These are phyloP conservation scores for Boletus sp. DNA, from an alignment of 768 basidiomycete genomes.

Conservation along the genomic window DNA sequence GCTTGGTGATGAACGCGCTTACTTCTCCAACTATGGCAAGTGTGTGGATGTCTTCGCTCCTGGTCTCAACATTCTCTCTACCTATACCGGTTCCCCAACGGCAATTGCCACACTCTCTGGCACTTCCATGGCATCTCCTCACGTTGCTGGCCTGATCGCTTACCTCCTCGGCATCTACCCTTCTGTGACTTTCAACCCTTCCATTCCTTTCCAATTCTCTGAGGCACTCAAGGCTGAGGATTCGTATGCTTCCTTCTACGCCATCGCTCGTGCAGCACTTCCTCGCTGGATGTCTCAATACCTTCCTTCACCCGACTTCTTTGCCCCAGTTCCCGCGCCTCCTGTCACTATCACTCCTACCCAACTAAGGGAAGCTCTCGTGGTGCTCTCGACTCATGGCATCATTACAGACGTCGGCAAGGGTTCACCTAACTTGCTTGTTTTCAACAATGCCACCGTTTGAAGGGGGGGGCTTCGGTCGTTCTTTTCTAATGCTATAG, in stretches of 20 bases:
- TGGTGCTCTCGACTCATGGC: conserved; percentile 53
- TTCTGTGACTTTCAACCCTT: conserved; percentile 56
- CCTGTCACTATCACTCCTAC: conserved; percentile 52
- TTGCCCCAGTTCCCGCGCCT: conserved; percentile 42
- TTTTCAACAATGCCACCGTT: conserved; percentile 75
- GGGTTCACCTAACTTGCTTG: conserved; percentile 65
- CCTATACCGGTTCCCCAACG: conserved; percentile 62
- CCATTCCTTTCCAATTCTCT: conserved; percentile 36
- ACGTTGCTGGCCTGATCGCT: conserved; percentile 84
- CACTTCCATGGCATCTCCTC: conserved; percentile 94
- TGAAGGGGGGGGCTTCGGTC: background rate
- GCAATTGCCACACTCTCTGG: conserved; percentile 81
- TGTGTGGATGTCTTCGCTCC: conserved; percentile 96
- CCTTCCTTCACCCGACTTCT: conserved; percentile 51
- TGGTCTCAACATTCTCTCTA: conserved; percentile 87
- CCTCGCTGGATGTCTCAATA: conserved; percentile 56
- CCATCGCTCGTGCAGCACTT: conserved; percentile 50
- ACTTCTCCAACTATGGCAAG: conserved; percentile 87
- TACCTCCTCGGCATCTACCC: conserved; percentile 92
- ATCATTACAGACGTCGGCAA: conserved; percentile 45
- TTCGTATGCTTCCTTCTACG: conserved; percentile 47
- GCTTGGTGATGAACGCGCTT: conserved; percentile 74
- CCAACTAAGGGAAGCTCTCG: conserved; percentile 74
- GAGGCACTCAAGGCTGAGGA: conserved; percentile 33
- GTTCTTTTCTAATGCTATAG: conserved; percentile 1